Conservation (phyloP, 2,329 filamentous ascomycete genomes). For the Aspergillus sp. region DNA sequence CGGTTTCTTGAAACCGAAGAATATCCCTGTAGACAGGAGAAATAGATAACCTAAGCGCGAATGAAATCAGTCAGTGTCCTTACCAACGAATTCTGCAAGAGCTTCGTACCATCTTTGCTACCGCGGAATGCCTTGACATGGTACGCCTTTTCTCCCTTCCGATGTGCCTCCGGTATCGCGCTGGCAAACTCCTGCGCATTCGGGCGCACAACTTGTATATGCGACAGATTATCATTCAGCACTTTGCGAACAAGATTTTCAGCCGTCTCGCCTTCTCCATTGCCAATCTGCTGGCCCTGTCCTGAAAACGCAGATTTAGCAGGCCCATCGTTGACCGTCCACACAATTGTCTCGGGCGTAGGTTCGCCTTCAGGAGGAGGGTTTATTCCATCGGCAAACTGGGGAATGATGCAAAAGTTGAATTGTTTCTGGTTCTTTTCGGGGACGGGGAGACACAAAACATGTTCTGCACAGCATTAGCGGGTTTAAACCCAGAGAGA, state of each 20-base stretch:
- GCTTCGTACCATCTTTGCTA: constrained; percentile 60
- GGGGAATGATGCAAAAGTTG: constrained; percentile 62
- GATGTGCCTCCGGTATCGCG: constrained; percentile 59
- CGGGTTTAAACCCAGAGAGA: background rate
- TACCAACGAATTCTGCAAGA: background rate
- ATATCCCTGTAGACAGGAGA: constrained; percentile 60
- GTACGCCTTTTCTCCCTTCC: constrained; percentile 63
- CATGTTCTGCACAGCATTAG: constrained; percentile 45
- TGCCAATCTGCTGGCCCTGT: constrained; percentile 44
- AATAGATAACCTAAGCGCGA: constrained; percentile 58
- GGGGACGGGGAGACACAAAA: constrained; percentile 62
- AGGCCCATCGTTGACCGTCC: constrained; percentile 57
- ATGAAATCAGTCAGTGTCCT: background rate
- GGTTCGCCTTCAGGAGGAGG: constrained; percentile 42
- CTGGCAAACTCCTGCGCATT: constrained; percentile 59
- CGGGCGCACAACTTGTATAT: constrained; percentile 52
- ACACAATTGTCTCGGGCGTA: constrained; percentile 57
- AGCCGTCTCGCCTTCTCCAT: constrained; percentile 47
- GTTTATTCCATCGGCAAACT: constrained; percentile 51
- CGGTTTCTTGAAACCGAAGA: constrained; percentile 67
- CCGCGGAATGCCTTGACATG: constrained; percentile 65
- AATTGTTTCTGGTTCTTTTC: constrained; percentile 64
- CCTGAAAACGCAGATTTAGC: constrained; percentile 46
- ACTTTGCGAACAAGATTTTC: constrained; percentile 44
- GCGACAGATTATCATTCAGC: constrained; percentile 51